Evolutionary conservation across 306 rosid species (phyloP).

Genomic region (Spatholobus suberectus): DNA sequence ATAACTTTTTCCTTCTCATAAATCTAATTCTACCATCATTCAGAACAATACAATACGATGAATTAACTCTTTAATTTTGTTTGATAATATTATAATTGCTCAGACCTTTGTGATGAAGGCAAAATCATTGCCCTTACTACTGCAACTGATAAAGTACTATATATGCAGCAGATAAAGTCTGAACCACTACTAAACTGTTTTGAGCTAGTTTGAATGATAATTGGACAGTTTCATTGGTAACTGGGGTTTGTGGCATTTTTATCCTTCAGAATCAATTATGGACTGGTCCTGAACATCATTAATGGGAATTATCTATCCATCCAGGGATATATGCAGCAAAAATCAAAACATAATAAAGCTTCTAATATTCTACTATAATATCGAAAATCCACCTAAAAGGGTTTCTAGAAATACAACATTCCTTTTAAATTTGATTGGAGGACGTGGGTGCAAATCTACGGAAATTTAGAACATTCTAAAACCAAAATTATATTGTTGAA

Average conservation of each 20-base stretch:
- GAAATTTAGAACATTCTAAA: conserved; percentile 29
- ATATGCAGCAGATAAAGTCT: neutral
- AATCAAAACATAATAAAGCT: neutral
- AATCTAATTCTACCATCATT: too few species aligned
- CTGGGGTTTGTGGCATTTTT: neutral
- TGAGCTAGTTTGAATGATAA: neutral
- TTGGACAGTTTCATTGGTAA: neutral
- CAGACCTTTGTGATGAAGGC: too few species aligned
- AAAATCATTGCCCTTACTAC: neutral
- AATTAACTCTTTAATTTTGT: too few species aligned
- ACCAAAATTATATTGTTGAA: neutral
- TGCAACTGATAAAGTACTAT: neutral
- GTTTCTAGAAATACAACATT: conserved; percentile 22
- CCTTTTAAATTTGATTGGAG: conserved; percentile 27
- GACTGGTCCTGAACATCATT: neutral
- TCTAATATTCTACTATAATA: neutral
- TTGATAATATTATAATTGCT: too few species aligned
- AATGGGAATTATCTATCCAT: neutral
- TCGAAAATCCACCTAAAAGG: neutral
- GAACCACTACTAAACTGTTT: neutral
- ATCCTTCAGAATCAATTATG: neutral
- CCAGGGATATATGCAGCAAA: neutral
- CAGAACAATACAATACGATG: too few species aligned
- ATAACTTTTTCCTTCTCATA: too few species aligned
- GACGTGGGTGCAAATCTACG: conserved; percentile 7